Percentiles rank a stretch among this genome's conserved stretches.
Conservation (phyloP, 306 rosid genomes). For the Vigna nakashimae region DNA sequence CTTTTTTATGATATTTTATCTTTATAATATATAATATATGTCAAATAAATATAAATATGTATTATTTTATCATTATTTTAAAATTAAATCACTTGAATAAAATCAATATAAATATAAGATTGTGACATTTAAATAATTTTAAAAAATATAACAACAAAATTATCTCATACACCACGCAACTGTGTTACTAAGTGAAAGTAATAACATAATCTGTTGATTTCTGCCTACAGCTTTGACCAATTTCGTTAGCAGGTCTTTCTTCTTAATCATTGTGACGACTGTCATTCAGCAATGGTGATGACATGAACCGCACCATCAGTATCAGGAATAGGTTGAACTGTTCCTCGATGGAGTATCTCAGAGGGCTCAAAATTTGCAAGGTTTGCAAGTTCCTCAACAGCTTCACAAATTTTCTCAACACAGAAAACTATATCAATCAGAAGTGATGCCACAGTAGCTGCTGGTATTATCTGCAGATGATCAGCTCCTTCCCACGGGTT, state of each 20-base stretch:
- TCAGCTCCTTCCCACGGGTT: slow-evolving; percentile 42
- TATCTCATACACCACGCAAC: too few relatives aligned
- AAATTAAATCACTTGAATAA: too few relatives aligned
- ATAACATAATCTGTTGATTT: neutral
- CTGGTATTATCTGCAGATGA: slow-evolving; percentile 40
- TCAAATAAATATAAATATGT: too few relatives aligned
- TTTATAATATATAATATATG: too few relatives aligned
- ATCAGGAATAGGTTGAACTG: slow-evolving; percentile 37
- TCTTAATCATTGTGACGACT: neutral
- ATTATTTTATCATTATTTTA: too few relatives aligned
- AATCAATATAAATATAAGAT: too few relatives aligned
- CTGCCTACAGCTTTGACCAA: neutral
- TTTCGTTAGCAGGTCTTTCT: neutral
- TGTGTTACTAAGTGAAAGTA: neutral
- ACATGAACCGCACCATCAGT: slow-evolving; percentile 34
- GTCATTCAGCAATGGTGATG: slow-evolving; percentile 16
- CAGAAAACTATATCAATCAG: slow-evolving; percentile 48
- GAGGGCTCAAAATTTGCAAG: slow-evolving; percentile 40
- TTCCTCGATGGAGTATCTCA: slow-evolving; percentile 34
- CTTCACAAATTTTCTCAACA: slow-evolving; percentile 45
- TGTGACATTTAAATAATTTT: too few relatives aligned
- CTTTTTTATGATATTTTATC: too few relatives aligned
- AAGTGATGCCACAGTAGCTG: slow-evolving; percentile 46
- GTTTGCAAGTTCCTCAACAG: slow-evolving; percentile 45
- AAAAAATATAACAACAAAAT: too few relatives aligned